Conservation (phyloP, 495 filamentous ascomycete genomes). For the Chaetomium cochliodes region DNA sequence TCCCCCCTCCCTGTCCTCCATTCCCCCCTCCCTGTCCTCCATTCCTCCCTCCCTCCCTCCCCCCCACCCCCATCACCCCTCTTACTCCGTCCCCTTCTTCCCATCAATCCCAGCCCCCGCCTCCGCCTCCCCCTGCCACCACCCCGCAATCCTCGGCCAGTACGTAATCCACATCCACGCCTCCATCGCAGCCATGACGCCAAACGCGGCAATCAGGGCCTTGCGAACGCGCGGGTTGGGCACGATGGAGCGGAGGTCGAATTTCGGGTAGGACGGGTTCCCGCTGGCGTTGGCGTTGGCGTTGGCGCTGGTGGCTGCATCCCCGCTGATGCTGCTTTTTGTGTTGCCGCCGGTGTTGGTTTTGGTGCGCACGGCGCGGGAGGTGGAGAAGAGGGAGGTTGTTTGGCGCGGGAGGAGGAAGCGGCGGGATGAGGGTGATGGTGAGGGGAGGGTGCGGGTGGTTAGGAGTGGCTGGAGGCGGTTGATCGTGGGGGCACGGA, state of each 20-base stretch:
- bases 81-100: background rate
- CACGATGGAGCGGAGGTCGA: conserved; percentile 12
- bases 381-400: background rate
- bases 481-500: background rate
- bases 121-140: background rate
- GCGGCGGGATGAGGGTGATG: background rate
- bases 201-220: conserved; percentile 6
- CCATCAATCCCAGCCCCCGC: background rate
- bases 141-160: conserved; percentile 15
- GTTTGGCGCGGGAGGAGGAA: too few species aligned
- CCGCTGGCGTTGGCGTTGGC: background rate
- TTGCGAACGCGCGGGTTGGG: conserved; percentile 23
- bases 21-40: too few species aligned
- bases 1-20: too few species aligned
- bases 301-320: background rate
- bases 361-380: background rate
- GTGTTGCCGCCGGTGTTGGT: background rate
- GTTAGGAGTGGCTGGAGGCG: background rate
- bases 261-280: conserved; percentile 17
- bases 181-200: background rate
- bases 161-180: conserved; percentile 8
- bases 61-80: background rate
- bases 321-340: background rate
- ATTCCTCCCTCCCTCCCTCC: too few species aligned
- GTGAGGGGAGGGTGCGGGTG: background rate